Evolutionary conservation across 768 basidiomycete genomes (phyloP).

Genomic region (Suillus decipiens): DNA sequence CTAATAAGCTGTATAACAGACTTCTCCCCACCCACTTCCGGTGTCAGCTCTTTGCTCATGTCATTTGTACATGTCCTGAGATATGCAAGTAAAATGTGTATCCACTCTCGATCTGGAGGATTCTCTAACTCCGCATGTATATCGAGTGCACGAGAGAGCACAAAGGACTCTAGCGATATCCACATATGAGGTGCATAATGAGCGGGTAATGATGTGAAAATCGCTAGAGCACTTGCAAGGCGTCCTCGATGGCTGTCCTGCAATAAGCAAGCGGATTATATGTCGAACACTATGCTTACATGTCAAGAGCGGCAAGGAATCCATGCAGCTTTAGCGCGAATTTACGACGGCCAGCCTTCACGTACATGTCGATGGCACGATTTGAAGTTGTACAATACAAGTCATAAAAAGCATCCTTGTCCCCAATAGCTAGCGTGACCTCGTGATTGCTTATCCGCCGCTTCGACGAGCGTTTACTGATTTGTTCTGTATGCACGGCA

Average conservation of each 20-base stretch:
- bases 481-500: conserved; percentile 17
- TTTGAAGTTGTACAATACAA: conserved; percentile 77
- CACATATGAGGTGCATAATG: conserved; percentile 84
- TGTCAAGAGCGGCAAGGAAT: conserved; percentile 82
- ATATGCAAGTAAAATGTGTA: conserved; percentile 75
- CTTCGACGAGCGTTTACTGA: conserved; percentile 24
- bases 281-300: conserved; percentile 54
- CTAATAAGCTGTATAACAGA: conserved; percentile 55
- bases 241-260: conserved; percentile 64
- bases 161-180: conserved; percentile 77
- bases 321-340: conserved; percentile 87
- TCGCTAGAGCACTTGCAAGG: conserved; percentile 60
- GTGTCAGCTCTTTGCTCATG: conserved; percentile 51
- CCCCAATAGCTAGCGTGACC: conserved; percentile 56
- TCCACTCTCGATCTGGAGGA: conserved; percentile 75
- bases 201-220: conserved; percentile 79
- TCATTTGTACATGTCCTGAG: conserved; percentile 68
- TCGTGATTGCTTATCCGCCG: conserved; percentile 57
- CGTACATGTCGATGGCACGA: conserved; percentile 82
- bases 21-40: conserved; percentile 48
- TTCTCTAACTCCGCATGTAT: conserved; percentile 60
- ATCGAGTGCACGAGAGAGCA: conserved; percentile 74
- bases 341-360: conserved; percentile 79
- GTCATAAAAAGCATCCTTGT: conserved; percentile 68
- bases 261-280: conserved; percentile 5